Evolutionary conservation across 768 basidiomycete genomes (phyloP), one percentile per base, ranked within the genome.

Genomic region (Fomitopsis serialis): DNA sequence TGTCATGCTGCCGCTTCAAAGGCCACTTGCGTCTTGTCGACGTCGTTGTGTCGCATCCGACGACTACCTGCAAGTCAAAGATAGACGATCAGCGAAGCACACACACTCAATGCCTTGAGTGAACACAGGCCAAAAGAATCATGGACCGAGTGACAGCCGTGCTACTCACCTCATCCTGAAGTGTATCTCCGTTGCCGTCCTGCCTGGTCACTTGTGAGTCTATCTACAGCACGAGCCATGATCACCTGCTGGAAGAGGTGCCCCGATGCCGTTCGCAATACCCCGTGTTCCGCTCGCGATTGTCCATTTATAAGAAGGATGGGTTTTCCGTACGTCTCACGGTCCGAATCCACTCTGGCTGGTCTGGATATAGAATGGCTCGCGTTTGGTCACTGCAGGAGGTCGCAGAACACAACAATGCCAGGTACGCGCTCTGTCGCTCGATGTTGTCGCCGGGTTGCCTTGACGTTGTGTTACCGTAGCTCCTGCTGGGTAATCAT

Each of bases 401-500:
- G 64, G 77, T 89, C 21, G 75, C 81, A 24, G 63, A 77, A 47
- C 86, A 89, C 67, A 82, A 78, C 60, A 74, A 76, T 17, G 40
- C 68, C 19, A 63, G 70, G 87, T 85, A 54, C 37, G 73, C 66
- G 21, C 47, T 12, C 27, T 21, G 54, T 44, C 23, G 25, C 15
- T n/a, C 11, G n/a, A 23, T 7, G 7, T 12, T 32, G 7, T 32
- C n/a, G n/a, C 52, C 53, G 17, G 43, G 40, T 11, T 32, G 29
- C 6, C 11, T 11, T 5, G 29, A 32, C 29, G 6, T 11, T 6
- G 11, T 32, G 29, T 54, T 45, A 19, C 6, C 19, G n/a, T 55
- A 87, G 86, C 36, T 87, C 85, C 17, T 91, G 89, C 64, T 93
- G 91, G 91, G 83, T 93, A 59, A 82, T 92, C 63, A 87, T 93